phyloP scores from a whole-genome alignment of 83 land plant species.

The Picea engelmannii region DNA sequence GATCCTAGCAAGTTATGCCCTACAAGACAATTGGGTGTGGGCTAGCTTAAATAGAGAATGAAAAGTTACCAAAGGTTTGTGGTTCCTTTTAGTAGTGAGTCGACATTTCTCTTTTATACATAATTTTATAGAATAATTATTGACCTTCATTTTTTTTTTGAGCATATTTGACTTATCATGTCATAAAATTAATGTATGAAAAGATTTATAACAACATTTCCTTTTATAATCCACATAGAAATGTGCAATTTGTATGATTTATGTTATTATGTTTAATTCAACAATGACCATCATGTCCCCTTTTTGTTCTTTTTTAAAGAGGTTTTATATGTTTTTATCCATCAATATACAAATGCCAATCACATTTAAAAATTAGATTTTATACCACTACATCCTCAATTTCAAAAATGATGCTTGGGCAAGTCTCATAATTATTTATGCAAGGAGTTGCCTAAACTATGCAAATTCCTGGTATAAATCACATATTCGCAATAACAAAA shows the following conservation, averaged over 20 bases:
- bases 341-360: background rate
- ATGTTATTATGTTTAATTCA: background rate
- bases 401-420: background rate
- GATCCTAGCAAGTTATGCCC: constrained; percentile 80
- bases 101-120: background rate
- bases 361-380: background rate
- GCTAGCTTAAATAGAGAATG: constrained; percentile 80
- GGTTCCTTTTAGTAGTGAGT: constrained; percentile 71
- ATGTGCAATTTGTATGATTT: background rate
- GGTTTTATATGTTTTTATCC: background rate
- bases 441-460: background rate
- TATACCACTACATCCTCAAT: background rate
- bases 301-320: background rate
- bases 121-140: background rate
- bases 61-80: constrained; percentile 55
- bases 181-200: background rate
- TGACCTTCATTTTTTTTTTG: background rate
- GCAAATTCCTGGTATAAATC: background rate
- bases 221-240: background rate
- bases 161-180: background rate
- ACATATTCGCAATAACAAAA: background rate
- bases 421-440: background rate
- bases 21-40: constrained; percentile 59
- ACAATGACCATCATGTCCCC: background rate
- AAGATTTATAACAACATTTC: background rate